Base-by-base conservation (phyloP, 2,329 filamentous ascomycete species). In the Nigrospora oryzae region DNA sequence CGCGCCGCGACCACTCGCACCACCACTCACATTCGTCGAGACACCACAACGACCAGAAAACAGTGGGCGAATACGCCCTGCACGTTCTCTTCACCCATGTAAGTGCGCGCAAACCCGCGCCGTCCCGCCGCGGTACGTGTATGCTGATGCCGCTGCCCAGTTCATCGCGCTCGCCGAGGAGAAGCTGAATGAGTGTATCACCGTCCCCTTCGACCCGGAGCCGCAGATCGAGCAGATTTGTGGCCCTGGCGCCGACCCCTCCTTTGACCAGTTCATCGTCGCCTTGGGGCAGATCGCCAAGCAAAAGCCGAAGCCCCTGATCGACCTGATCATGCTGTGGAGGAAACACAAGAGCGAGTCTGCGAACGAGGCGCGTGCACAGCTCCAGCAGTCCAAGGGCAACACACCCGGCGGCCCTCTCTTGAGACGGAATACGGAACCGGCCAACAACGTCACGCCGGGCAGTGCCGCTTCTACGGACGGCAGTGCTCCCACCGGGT, bases 301-400 rank as follows among this genome's bases (percentile, higher is more conserved):
- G 47, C 86, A 90, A 53, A 95, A 94, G 60, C 94, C 94, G 5
- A 97, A 95, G 61, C 87, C 89, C 5, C 68, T 98, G 42, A 96
- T 98, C 57, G 93, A 98, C 64, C 90, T 88, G 16, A 89, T 98
- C 63, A 98, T 98, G 88, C 77, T 95, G 31, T 98, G 93, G 93
- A 83, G 93, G 45, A 97, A 96, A 65, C 87, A 81, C 52, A 97
- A 97, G 69, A 95, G 89, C 52, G 91, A 97, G 64, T 82, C 85
- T 17, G 89, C 90, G 28, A 84, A 80, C 54, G 79, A 84, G 51
- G 83, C 85, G 28, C 73, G 81, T 17, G 64, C 53, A 38, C 73
- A 80, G 55, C 64, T 81, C 17, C 77, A 81, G 52, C 76, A 81
- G 44, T 62, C 69, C 16, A 70, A 69, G 14, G 61, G 62, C 32